Conservation (phyloP, 164 flowering plant species). For the Buxus sempervirens region DNA sequence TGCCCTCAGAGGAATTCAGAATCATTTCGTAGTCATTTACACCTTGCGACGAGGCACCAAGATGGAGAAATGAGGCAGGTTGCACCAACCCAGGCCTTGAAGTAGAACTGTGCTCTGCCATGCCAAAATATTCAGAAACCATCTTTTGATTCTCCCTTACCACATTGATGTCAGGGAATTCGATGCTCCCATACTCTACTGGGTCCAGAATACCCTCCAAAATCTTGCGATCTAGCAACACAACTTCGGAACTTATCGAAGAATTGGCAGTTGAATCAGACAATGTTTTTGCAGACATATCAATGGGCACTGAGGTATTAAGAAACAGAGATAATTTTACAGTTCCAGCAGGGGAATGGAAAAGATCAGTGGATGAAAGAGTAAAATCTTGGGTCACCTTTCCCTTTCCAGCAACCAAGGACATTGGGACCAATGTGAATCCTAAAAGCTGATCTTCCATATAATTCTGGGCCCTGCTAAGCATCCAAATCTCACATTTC, state of each 20-base stretch:
- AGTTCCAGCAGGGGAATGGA: conserved; percentile 92
- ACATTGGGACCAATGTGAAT: conserved; percentile 71
- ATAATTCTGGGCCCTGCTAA: conserved; percentile 64
- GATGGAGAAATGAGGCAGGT: conserved; percentile 56
- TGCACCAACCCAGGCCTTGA: conserved; percentile 26
- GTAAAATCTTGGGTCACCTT: conserved; percentile 59
- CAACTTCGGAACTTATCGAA: conserved; percentile 66
- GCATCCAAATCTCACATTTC: conserved; percentile 97
- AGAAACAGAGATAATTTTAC: conserved; percentile 53
- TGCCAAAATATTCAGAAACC: conserved; percentile 66
- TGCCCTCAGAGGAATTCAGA: conserved; percentile 39
- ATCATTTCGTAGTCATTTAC: conserved; percentile 61
- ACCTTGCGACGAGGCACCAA: conserved; percentile 44
- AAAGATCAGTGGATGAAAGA: conserved; percentile 80
- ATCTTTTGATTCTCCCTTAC: conserved; percentile 67
- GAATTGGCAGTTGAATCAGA: conserved; percentile 28
- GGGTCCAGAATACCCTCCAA: conserved; percentile 39
- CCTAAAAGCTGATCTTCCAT: conserved; percentile 94
- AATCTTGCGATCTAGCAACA: conserved; percentile 46
- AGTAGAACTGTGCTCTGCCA: conserved; percentile 20
- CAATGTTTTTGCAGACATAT: conserved; percentile 12
- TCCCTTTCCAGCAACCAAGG: conserved; percentile 52
- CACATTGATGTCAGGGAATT: conserved; percentile 71
- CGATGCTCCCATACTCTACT: conserved; percentile 63
- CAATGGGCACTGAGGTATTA: conserved; percentile 24